phyloP scores from a whole-genome alignment of 2,329 filamentous ascomycete species.

The Diaporthe aspalathi region DNA sequence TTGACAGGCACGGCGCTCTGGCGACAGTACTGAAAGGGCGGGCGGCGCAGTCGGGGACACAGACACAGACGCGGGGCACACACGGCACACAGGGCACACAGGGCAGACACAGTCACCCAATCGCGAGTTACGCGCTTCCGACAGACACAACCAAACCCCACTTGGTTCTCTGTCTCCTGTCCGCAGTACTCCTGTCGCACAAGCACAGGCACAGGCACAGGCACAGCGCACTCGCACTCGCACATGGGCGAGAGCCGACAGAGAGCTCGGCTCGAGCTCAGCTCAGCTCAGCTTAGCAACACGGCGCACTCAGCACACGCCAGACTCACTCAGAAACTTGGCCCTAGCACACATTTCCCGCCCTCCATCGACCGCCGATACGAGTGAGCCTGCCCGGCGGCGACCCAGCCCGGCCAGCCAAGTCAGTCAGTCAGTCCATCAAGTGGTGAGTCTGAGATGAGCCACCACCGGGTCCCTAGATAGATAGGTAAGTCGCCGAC shows the following conservation, averaged over 20 bases:
- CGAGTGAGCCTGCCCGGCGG: conserved; percentile 13
- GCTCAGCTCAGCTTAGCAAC: conserved; percentile 4
- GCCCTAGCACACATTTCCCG: neutral
- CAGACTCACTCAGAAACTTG: neutral
- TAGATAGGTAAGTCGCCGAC: conserved; percentile 25
- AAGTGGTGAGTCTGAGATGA: conserved; percentile 10
- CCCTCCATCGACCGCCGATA: neutral
- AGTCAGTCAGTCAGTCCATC: neutral
- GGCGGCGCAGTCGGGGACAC: conserved; percentile 3
- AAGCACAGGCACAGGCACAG: neutral
- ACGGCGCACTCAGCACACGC: conserved; percentile 10
- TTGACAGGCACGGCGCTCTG: conserved; percentile 3
- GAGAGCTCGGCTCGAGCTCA: conserved; percentile 6
- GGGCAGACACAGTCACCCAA: conserved; percentile 19
- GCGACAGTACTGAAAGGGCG: conserved; percentile 32
- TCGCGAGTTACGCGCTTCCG: conserved; percentile 33
- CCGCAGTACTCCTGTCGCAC: neutral
- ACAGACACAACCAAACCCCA: conserved; percentile 21
- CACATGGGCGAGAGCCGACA: neutral
- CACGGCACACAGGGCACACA: neutral
- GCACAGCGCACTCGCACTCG: neutral
- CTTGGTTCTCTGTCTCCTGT: neutral
- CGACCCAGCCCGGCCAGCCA: neutral
- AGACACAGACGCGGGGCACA: neutral
- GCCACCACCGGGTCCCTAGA: conserved; percentile 10